Evolutionary conservation across 192 early-diverging fungal species (phyloP).

Genomic region (Entomortierella beljakovae): DNA sequence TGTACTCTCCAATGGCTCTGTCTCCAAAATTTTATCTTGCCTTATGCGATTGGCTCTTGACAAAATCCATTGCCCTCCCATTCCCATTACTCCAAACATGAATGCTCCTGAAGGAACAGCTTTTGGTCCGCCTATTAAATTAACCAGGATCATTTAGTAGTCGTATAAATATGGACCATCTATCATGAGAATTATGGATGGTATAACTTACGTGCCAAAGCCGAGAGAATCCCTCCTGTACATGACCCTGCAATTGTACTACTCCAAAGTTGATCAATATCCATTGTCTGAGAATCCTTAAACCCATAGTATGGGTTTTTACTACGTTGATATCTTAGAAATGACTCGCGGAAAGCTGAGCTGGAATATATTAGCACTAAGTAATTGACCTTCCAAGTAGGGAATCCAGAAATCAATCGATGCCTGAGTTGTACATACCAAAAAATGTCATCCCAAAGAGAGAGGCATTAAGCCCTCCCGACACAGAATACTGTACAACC

Average conservation of each 20-base stretch:
- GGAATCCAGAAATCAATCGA: too few species aligned
- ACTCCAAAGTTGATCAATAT: constrained; percentile 72
- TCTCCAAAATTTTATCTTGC: constrained; percentile 66
- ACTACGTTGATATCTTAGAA: constrained; percentile 65
- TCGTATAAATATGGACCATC: background rate
- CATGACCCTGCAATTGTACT: constrained; percentile 68
- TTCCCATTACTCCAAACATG: constrained; percentile 64
- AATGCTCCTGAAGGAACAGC: constrained; percentile 65
- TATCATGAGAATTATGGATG: too few species aligned
- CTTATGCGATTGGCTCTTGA: constrained; percentile 59
- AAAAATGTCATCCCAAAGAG: constrained; percentile 65
- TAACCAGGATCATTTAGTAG: too few species aligned
- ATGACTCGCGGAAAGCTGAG: constrained; percentile 67
- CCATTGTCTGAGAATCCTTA: constrained; percentile 68
- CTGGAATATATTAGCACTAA: background rate
- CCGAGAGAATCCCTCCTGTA: constrained; percentile 68
- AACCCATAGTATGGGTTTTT: constrained; percentile 64
- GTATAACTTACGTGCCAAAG: constrained; percentile 53
- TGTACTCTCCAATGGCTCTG: constrained; percentile 1
- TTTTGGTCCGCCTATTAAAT: constrained; percentile 57
- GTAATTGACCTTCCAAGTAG: background rate
- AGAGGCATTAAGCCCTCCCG: constrained; percentile 61
- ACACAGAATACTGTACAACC: constrained; percentile 54
- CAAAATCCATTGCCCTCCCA: constrained; percentile 61
- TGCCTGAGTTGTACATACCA: constrained; percentile 56